These are phyloP conservation scores for Obelidium mucronatum DNA, from an alignment of 192 early-diverging fungal species.

Conservation along the genomic window DNA sequence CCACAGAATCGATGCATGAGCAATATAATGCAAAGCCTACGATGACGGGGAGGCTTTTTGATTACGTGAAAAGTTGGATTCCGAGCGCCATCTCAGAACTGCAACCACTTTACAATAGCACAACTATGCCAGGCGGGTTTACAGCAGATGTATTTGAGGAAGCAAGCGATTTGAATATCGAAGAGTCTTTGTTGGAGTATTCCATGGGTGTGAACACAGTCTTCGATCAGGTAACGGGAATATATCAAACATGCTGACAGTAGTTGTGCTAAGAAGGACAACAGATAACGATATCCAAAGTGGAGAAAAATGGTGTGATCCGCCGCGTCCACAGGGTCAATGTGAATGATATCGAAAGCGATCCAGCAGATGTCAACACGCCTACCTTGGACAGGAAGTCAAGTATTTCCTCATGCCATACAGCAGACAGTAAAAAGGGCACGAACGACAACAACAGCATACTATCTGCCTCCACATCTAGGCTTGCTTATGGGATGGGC, in stretches of 20 bases:
- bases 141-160: slow-evolving; percentile 10
- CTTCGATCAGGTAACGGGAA: slow-evolving; percentile 14
- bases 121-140: slow-evolving; percentile 17
- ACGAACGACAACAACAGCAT: not conserved
- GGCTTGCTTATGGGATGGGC: slow-evolving; percentile 5
- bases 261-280: no score
- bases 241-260: no score
- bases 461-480: not conserved
- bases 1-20: not conserved
- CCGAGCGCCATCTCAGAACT: not conserved
- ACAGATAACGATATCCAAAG: slow-evolving; percentile 6
- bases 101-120: slow-evolving; percentile 20
- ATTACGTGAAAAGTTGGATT: slow-evolving; percentile 25
- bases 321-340: slow-evolving; percentile 11
- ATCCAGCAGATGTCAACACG: no score
- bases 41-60: not conserved
- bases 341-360: not conserved
- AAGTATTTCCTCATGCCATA: no score
- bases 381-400: no score
- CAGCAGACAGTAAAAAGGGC: no score
- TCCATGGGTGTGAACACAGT: slow-evolving; percentile 4
- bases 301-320: slow-evolving; percentile 2
- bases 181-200: not conserved
- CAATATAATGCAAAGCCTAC: not conserved
- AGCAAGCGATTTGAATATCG: not conserved